phyloP scores from a whole-genome alignment of 352 stramenopile genomes.

The Blastocystis sp. region DNA sequence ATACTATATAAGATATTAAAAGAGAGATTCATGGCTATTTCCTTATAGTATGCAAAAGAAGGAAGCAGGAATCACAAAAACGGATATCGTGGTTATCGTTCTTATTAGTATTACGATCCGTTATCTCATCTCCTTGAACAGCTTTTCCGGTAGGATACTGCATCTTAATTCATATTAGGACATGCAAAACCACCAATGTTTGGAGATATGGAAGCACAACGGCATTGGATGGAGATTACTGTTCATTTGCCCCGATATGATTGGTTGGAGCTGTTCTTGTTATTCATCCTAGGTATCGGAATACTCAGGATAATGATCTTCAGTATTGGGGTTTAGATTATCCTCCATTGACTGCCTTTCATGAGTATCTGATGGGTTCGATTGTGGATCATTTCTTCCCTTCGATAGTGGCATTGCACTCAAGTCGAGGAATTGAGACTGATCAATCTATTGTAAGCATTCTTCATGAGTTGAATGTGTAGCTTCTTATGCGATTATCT shows the following conservation, averaged over 20 bases:
- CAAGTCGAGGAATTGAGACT: conserved; percentile 77
- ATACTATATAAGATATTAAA: background rate
- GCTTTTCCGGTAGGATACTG: conserved; percentile 72
- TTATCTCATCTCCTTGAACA: conserved; percentile 74
- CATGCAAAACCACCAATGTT: conserved; percentile 72
- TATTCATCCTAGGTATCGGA: conserved; percentile 51
- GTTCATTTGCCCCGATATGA: conserved; percentile 79
- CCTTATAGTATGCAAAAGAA: no score
- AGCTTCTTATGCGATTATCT: conserved; percentile 78
- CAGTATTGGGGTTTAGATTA: conserved; percentile 97
- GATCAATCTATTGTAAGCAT: conserved; percentile 62
- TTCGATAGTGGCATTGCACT: conserved; percentile 74
- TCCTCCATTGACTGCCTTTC: conserved; percentile 76
- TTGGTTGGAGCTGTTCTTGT: conserved; percentile 73
- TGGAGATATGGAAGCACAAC: conserved; percentile 93
- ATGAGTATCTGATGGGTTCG: background rate
- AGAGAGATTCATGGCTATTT: no score
- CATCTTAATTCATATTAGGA: background rate
- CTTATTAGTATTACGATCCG: conserved; percentile 71
- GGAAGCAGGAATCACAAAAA: no score
- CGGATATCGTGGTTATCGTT: conserved; percentile 62
- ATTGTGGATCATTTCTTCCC: conserved; percentile 71
- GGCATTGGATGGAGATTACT: conserved; percentile 98
- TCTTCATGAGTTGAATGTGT: background rate
- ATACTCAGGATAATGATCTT: conserved; percentile 76